Evolutionary conservation across 2,329 filamentous ascomycete genomes (phyloP).

Genomic region (Aspergillus floridensis): DNA sequence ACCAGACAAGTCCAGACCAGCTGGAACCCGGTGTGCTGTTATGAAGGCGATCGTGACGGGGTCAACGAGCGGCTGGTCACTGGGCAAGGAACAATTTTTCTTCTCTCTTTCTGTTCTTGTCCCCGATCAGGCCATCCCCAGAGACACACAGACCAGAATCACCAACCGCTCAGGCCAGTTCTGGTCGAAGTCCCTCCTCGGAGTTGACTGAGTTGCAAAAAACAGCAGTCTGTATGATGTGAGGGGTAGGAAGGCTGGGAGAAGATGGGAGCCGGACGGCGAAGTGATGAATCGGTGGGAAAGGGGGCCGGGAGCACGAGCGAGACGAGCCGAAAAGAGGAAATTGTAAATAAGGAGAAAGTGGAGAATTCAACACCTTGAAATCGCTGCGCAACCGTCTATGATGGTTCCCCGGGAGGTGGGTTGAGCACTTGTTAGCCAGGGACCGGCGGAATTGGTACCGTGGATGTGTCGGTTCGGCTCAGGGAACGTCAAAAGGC

Average conservation of each 20-base stretch:
- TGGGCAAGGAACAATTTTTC: slow-evolving; percentile 1
- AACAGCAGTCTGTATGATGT: slow-evolving; percentile 11
- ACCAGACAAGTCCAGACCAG: slow-evolving; percentile 33
- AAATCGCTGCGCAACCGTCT: slow-evolving; percentile 11
- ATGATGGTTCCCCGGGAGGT: slow-evolving; percentile 19
- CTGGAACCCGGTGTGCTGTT: slow-evolving; percentile 26
- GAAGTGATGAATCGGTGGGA: slow-evolving; percentile 9
- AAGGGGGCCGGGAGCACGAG: slow-evolving; percentile 18
- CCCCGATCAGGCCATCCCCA: slow-evolving; percentile 34
- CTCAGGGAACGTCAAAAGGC: slow-evolving; percentile 5
- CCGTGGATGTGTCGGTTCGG: slow-evolving; percentile 19
- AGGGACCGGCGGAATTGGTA: slow-evolving; percentile 18
- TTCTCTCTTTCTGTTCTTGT: background rate
- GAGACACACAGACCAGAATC: slow-evolving; percentile 9
- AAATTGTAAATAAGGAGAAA: slow-evolving; percentile 34
- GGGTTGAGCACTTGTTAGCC: background rate
- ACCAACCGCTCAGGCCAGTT: slow-evolving; percentile 10
- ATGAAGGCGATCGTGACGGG: slow-evolving; percentile 6
- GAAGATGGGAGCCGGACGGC: slow-evolving; percentile 3
- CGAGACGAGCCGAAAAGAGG: slow-evolving; percentile 29
- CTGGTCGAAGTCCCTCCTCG: slow-evolving; percentile 6
- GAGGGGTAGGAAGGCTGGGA: slow-evolving; percentile 14
- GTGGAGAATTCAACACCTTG: slow-evolving; percentile 17
- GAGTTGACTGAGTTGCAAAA: slow-evolving; percentile 2
- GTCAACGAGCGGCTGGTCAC: slow-evolving; percentile 17